These are phyloP conservation scores for Gracilaria caudata DNA, from an alignment of 23 red algal genomes.

Conservation along the genomic window DNA sequence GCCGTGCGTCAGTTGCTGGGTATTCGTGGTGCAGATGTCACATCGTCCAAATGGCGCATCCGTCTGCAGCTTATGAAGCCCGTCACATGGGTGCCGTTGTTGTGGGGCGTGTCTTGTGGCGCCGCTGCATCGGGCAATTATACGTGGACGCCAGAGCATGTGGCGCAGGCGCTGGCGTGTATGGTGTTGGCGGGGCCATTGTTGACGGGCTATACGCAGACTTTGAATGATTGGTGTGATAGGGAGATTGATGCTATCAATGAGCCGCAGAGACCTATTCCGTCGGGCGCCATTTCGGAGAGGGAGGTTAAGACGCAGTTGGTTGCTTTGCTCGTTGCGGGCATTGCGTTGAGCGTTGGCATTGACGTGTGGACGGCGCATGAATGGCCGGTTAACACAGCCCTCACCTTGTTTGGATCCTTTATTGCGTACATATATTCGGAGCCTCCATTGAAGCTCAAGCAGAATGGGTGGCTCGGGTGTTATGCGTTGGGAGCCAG, in stretches of 20 bases:
- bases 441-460: conserved; percentile 97
- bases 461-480: conserved; percentile 98
- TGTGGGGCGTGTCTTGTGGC: conserved; percentile 98
- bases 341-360: conserved; percentile 70
- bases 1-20: conserved; percentile 88
- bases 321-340: conserved; percentile 56
- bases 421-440: conserved; percentile 98
- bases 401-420: conserved; percentile 74
- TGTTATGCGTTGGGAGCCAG: conserved; percentile 95
- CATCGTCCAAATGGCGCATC: conserved; percentile 78
- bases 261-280: conserved; percentile 98
- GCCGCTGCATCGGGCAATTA: conserved; percentile 95
- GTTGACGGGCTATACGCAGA: conserved; percentile 96
- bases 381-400: conserved; percentile 69
- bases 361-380: conserved; percentile 90
- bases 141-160: conserved; percentile 78
- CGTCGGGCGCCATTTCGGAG: conserved; percentile 88
- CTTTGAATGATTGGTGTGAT: conserved; percentile 97
- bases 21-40: conserved; percentile 73
- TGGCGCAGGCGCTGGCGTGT: conserved; percentile 72
- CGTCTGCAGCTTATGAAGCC: conserved; percentile 99
- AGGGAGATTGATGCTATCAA: conserved; percentile 97
- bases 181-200: conserved; percentile 97
- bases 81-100: conserved; percentile 96
- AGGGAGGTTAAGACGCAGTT: conserved; percentile 91